A percentile compares a stretch with the other conserved stretches of the same genome.
These are phyloP conservation scores for Ustilago vetiveriae DNA, from an alignment of 1,284 basidiomycete genomes.

Conservation along the genomic window DNA sequence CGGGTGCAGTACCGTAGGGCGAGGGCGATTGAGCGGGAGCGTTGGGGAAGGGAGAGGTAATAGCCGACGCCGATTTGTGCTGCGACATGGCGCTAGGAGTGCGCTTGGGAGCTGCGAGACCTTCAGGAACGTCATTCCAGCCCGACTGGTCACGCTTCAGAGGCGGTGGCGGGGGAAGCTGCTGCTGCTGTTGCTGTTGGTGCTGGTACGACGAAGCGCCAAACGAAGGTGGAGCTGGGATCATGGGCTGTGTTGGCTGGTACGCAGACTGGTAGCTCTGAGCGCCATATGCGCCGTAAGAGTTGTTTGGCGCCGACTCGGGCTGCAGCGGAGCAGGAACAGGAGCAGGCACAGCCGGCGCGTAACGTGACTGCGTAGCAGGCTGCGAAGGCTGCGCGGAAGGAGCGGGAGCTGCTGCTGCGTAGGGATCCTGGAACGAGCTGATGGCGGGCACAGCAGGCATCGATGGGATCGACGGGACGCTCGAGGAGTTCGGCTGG, in stretches of 20 bases:
- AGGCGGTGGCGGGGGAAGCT: slow-evolving; percentile 68
- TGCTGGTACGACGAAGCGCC: slow-evolving; percentile 47
- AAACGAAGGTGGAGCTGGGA: slow-evolving; percentile 68
- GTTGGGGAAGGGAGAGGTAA: slow-evolving; percentile 90
- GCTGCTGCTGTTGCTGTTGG: slow-evolving; percentile 41
- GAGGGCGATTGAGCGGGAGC: slow-evolving; percentile 60
- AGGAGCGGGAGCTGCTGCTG: slow-evolving; percentile 66
- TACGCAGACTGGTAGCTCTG: slow-evolving; percentile 67
- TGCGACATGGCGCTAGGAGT: slow-evolving; percentile 55
- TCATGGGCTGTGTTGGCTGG: slow-evolving; percentile 52
- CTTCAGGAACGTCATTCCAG: slow-evolving; percentile 87
- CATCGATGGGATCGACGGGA: slow-evolving; percentile 30
- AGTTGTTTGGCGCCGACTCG: slow-evolving; percentile 26
- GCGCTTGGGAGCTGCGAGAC: slow-evolving; percentile 61
- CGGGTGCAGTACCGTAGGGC: slow-evolving; percentile 41
- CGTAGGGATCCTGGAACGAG: slow-evolving; percentile 35
- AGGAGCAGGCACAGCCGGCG: slow-evolving; percentile 68
- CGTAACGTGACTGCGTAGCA: slow-evolving; percentile 66
- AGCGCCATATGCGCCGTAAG: slow-evolving; percentile 30
- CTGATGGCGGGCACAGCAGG: slow-evolving; percentile 32
- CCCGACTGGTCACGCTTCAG: slow-evolving; percentile 77
- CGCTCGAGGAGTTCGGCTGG: background rate
- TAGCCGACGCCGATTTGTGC: slow-evolving; percentile 67
- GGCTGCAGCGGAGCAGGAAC: slow-evolving; percentile 28
- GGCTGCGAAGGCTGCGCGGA: slow-evolving; percentile 67